Evolutionary conservation across 2,329 filamentous ascomycete species (phyloP), one percentile per base, ranked within the genome.

Genomic region (Amesomyces nigricolor): DNA sequence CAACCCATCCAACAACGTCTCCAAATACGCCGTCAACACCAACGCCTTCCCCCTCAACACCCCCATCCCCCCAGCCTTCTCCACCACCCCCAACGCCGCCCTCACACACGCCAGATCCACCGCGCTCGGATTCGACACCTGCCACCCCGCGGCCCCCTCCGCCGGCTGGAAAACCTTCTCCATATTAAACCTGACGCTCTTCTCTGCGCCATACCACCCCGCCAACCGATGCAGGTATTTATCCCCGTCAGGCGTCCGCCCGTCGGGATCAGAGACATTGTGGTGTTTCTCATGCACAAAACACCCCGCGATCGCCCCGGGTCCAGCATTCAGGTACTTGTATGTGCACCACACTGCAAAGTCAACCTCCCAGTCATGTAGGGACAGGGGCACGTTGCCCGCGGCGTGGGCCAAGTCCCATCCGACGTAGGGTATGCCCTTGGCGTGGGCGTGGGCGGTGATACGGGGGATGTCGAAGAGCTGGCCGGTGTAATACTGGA

Each of bases 301-400:
- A 0, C 86, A 75, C 0, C 87, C 90, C 1, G 82, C 89, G 60
- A 95, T 95, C 14, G 85, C 79, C 4, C 91, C 91, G 0, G 91
- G 89, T 0, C 91, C 91, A 26, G 85, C 84, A 67, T 95, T 95
- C 68, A 95, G 80, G 73, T 96, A 96, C 73, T 96, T 96, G 78
- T 96, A 96, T 16, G 86, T 91, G 71, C 91, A 96, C 91, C 91
- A 96, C 52, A 82, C 88, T 14, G 91, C 91, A 65, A 95, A 95
- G 69, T 96, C 91, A 35, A 95, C 89, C 62, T 88, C 80, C 91
- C 91, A 96, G 64, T 92, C 88, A 70, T 95, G 90, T 17, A 96
- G 77, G 56, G 77, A 72, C 16, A 96, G 72, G 40, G 87, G 83
- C 2, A 95, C 88, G 66, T 96, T 96, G 32, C 91, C 91, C 19